Percentiles rank a stretch among this genome's conserved stretches.
These are phyloP conservation scores for Backusella morwellensis DNA, from an alignment of 192 early-diverging fungal species.

Conservation along the genomic window DNA sequence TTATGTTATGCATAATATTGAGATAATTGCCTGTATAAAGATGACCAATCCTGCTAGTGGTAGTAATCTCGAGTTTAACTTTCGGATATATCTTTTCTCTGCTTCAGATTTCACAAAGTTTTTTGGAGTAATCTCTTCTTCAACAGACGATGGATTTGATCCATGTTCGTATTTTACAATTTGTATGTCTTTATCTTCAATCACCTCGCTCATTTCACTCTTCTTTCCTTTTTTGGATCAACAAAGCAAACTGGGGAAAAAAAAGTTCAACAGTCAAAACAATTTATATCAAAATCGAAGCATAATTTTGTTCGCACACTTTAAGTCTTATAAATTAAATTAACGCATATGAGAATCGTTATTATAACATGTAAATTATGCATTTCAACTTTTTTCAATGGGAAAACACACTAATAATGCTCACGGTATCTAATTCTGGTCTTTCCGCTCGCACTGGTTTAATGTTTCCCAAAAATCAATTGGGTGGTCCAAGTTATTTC, in stretches of 20 bases:
- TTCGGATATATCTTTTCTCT: not conserved
- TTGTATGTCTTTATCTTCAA: not conserved
- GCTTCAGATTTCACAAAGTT: not conserved
- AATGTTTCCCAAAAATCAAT: not conserved
- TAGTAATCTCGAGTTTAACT: not conserved
- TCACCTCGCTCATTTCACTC: not conserved
- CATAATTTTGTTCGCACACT: not conserved
- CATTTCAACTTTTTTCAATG: not conserved
- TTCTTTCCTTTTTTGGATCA: not conserved
- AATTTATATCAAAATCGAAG: not conserved
- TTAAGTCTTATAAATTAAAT: not conserved
- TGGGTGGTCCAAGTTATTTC: not conserved
- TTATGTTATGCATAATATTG: not conserved
- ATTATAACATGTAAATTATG: not conserved
- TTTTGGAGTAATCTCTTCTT: not conserved
- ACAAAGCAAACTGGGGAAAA: not conserved
- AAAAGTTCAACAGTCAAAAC: not conserved
- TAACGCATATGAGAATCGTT: not conserved
- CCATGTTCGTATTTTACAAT: not conserved
- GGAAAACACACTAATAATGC: not conserved
- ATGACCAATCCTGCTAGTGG: not conserved
- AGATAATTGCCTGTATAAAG: slow-evolving; percentile 5
- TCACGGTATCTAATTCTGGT: not conserved
- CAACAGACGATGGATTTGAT: not conserved
- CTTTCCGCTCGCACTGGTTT: not conserved